Conservation (phyloP, 2,329 filamentous ascomycete genomes). For the Colletotrichum spinosum region DNA sequence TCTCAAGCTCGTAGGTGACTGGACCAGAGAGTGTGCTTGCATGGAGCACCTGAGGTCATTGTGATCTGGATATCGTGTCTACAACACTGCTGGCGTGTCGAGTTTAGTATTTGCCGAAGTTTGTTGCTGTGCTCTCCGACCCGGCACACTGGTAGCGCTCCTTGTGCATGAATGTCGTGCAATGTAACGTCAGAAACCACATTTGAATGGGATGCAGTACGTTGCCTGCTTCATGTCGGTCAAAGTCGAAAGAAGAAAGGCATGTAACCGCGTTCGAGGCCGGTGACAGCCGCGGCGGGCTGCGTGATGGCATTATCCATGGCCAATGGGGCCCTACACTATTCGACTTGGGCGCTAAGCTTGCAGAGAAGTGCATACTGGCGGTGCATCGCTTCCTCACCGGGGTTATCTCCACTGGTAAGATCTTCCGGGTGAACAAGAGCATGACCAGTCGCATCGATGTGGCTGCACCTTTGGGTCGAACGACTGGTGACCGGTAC, state of each 20-base stretch:
- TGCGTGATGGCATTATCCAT: conserved; percentile 24
- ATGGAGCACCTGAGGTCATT: neutral
- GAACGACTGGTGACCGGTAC: neutral
- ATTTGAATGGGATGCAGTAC: conserved; percentile 8
- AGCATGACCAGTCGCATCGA: conserved; percentile 8
- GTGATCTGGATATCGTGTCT: conserved; percentile 9
- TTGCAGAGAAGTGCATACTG: conserved; percentile 10
- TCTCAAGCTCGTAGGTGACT: neutral
- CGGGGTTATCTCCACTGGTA: conserved; percentile 11
- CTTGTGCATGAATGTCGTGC: conserved; percentile 41
- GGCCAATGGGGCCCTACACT: conserved; percentile 32
- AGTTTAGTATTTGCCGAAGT: conserved; percentile 11
- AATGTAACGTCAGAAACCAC: conserved; percentile 25
- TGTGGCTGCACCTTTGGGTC: neutral
- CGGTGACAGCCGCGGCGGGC: conserved; percentile 31
- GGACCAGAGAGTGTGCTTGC: neutral
- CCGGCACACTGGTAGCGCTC: conserved; percentile 47
- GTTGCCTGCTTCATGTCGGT: conserved; percentile 11
- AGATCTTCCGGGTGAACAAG: conserved; percentile 10
- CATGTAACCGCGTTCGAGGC: conserved; percentile 19
- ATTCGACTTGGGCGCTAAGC: conserved; percentile 36
- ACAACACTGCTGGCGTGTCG: conserved; percentile 8
- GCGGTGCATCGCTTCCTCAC: conserved; percentile 13
- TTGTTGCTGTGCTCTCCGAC: conserved; percentile 20
- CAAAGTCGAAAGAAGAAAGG: conserved; percentile 13